Percentiles rank a stretch among this genome's conserved stretches.
Conservation (phyloP, 768 basidiomycete genomes). For the Boletus fagicola region DNA sequence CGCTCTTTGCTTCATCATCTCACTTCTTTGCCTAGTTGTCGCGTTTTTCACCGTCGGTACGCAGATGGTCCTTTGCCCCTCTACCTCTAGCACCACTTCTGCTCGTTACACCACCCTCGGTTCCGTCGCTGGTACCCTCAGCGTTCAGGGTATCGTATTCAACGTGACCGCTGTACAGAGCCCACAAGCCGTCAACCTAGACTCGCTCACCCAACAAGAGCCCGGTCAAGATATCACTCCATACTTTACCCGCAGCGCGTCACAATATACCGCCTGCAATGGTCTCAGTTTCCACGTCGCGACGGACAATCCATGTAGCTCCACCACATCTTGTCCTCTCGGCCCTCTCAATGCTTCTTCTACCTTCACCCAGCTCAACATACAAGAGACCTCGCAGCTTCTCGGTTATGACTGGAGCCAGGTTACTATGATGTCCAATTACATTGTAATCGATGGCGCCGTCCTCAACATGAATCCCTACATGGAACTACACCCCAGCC, state of each 20-base stretch:
- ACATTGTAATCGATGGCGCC: slow-evolving; percentile 88
- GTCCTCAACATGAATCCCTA: slow-evolving; percentile 94
- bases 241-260: slow-evolving; percentile 68
- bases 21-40: slow-evolving; percentile 70
- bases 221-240: slow-evolving; percentile 91
- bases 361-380: slow-evolving; percentile 58
- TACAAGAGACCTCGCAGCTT: slow-evolving; percentile 62
- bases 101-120: slow-evolving; percentile 55
- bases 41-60: slow-evolving; percentile 95
- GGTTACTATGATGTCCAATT: slow-evolving; percentile 66
- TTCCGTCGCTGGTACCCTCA: slow-evolving; percentile 58
- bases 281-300: slow-evolving; percentile 67
- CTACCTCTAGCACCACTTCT: slow-evolving; percentile 41
- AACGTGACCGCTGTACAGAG: slow-evolving; percentile 58
- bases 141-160: slow-evolving; percentile 73
- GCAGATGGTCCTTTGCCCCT: slow-evolving; percentile 88
- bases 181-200: slow-evolving; percentile 55
- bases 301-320: slow-evolving; percentile 68
- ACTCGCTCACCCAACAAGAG: slow-evolving; percentile 46
- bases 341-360: slow-evolving; percentile 52
- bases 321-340: slow-evolving; percentile 63
- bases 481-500: slow-evolving; percentile 63
- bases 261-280: slow-evolving; percentile 64
- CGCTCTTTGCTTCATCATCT: slow-evolving; percentile 84
- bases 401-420: slow-evolving; percentile 94